Evolutionary conservation across 2,329 filamentous ascomycete species (phyloP), one percentile per base, ranked within the genome.

Genomic region (Paecilomyces variotii): DNA sequence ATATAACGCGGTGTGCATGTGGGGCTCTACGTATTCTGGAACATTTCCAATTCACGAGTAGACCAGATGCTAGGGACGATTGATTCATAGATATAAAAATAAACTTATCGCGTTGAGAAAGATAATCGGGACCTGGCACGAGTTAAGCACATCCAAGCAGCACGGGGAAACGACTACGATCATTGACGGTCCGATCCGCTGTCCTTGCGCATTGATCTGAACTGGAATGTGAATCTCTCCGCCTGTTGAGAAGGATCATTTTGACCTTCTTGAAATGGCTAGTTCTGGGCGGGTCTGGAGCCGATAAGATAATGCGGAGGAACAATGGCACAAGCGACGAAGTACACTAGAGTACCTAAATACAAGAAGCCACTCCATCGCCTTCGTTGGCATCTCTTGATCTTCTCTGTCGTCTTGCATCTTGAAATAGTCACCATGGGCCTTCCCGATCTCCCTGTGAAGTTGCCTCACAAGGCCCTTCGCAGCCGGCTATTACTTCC

Each of bases 271-370:
- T 52, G 50, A 52, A 52, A 52, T 10, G n/a, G 50, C 9, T 52
- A 52, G 50, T 28, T 28, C 7, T 52, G 9, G 49, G 26, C 50
- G 50, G 35, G 24, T 52, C 50, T 26, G 27, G 27, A 2, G 10
- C 24, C 27, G 50, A 52, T 93, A 90, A 83, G 65, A 63, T 62
- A 56, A 49, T 56, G 55, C 55, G 50, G 53, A 78, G 72, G 73
- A 58, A 62, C 57, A 60, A 64, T 63, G 59, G 54, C 57, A 54
- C 50, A 27, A 59, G 54, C 50, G 26, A 57, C 49, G 57, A 6
- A 53, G 19, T 32, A 53, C 51, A 53, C 57, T 12, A 54, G 30
- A 32, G 30, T 58, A 19, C 19, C 19, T 19, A 19, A 19, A 19
- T 19, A 50, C 53, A 59, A 50, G 56, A 60, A 56, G 39, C 39